These are phyloP conservation scores for Colletotrichum simmondsii DNA, from an alignment of 2,329 filamentous ascomycete genomes.

Conservation along the genomic window DNA sequence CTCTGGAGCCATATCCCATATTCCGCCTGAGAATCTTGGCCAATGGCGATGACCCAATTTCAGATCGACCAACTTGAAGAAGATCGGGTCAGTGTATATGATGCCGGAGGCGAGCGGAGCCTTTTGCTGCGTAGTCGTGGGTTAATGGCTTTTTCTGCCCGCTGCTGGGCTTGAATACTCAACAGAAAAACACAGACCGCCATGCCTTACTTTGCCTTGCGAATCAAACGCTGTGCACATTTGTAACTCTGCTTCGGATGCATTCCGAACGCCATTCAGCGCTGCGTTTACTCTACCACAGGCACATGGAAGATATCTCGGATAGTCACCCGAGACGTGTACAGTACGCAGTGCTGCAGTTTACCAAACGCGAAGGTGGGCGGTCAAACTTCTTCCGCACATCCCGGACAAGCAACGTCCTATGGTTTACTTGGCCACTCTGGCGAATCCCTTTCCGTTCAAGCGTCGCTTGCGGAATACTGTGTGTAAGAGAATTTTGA, in stretches of 20 bases:
- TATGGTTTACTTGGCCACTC: not conserved
- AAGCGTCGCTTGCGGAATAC: conserved; percentile 19
- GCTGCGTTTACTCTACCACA: not conserved
- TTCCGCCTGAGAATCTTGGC: not conserved
- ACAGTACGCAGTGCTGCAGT: not conserved
- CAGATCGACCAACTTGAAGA: conserved; percentile 2
- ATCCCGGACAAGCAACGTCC: not conserved
- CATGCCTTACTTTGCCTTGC: not conserved
- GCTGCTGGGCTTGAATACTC: not conserved
- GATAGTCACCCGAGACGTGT: not conserved
- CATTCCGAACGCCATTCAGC: not conserved
- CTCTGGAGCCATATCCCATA: not conserved
- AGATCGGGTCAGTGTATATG: not conserved
- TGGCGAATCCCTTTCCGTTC: not conserved
- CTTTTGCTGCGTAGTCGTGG: not conserved
- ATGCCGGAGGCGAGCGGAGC: conserved; percentile 1
- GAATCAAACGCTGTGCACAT: not conserved
- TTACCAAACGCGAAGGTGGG: not conserved
- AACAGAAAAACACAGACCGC: conserved; percentile 8
- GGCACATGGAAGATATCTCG: not conserved
- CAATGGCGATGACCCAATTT: conserved; percentile 12
- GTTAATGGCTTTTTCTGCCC: not conserved
- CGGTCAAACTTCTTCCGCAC: not conserved
- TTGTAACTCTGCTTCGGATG: not conserved
- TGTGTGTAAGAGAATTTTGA: conserved; percentile 34